A percentile compares a stretch with the other conserved stretches of the same genome.
Conservation (phyloP, 2,329 filamentous ascomycete species). For the Aspergillus ochraceoroseus region DNA sequence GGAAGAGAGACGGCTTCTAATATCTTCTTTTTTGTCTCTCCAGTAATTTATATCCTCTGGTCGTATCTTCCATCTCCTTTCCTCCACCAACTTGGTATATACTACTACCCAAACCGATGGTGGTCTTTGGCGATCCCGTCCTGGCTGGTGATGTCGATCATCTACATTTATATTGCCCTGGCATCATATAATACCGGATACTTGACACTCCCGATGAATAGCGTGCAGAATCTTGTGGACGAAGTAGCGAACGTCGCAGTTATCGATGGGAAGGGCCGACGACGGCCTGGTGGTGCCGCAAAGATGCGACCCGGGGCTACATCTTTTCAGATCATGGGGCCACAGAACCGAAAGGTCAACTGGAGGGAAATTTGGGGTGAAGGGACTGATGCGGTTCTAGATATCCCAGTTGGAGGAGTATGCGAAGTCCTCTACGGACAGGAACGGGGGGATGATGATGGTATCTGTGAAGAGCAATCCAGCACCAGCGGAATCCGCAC, state of each 20-base stretch:
- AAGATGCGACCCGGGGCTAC: conserved; percentile 41
- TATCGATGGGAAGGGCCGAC: conserved; percentile 65
- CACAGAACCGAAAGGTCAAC: conserved; percentile 49
- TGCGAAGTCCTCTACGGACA: conserved; percentile 89
- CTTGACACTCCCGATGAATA: conserved; percentile 72
- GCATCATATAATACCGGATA: conserved; percentile 87
- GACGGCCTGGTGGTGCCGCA: conserved; percentile 44
- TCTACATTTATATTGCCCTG: conserved; percentile 92
- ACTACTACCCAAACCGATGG: conserved; percentile 97
- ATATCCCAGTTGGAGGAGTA: conserved; percentile 88
- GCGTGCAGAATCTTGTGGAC: conserved; percentile 86
- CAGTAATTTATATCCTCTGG: conserved; percentile 67
- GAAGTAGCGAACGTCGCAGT: conserved; percentile 80
- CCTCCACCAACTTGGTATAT: conserved; percentile 85
- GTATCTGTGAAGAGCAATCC: conserved; percentile 17
- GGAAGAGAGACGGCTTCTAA: too few species aligned
- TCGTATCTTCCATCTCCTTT: conserved; percentile 88
- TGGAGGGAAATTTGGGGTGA: conserved; percentile 85
- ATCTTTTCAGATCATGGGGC: conserved; percentile 41
- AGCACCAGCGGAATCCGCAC: neutral
- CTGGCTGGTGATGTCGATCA: conserved; percentile 79
- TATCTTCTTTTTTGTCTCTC: too few species aligned
- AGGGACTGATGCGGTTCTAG: conserved; percentile 95
- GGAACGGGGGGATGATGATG: conserved; percentile 39
- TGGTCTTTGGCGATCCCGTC: conserved; percentile 91